These are phyloP conservation scores for Quillaja saponaria DNA, from an alignment of 306 rosid species.

Conservation along the genomic window DNA sequence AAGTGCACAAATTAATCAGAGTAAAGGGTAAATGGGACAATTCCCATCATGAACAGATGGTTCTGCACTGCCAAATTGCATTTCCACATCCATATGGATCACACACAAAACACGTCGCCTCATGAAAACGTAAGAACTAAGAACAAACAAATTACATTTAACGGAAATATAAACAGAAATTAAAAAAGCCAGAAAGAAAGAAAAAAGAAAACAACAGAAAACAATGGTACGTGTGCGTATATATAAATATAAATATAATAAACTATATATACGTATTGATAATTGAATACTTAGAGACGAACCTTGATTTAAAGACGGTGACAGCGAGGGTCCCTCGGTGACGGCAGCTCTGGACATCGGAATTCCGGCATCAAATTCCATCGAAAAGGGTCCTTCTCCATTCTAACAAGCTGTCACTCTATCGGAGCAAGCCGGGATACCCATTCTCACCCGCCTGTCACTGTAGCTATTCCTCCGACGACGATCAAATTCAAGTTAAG, in stretches of 20 bases:
- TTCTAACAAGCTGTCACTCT: slow-evolving; percentile 33
- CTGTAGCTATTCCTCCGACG: not conserved
- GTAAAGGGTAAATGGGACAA: too few species aligned
- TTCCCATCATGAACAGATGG: too few species aligned
- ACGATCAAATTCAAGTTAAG: slow-evolving; percentile 20
- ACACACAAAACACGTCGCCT: too few species aligned
- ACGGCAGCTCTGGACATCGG: slow-evolving; percentile 59
- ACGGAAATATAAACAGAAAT: not conserved
- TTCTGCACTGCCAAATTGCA: too few species aligned
- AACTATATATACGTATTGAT: too few species aligned
- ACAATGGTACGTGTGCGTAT: not conserved
- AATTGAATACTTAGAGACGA: not conserved
- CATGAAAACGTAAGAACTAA: too few species aligned
- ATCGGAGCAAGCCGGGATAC: slow-evolving; percentile 36
- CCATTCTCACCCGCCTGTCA: slow-evolving; percentile 38
- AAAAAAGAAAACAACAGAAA: not conserved
- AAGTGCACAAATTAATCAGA: too few species aligned
- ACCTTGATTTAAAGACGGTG: slow-evolving; percentile 60
- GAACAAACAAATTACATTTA: not conserved
- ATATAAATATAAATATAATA: not conserved
- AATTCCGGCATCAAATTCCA: slow-evolving; percentile 88
- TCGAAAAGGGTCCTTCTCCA: slow-evolving; percentile 37
- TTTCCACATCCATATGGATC: too few species aligned
- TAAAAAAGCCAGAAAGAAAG: too few species aligned
- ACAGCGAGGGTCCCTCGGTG: slow-evolving; percentile 51